phyloP scores from a whole-genome alignment of 2,329 filamentous ascomycete genomes.

The Nemania abortiva region DNA sequence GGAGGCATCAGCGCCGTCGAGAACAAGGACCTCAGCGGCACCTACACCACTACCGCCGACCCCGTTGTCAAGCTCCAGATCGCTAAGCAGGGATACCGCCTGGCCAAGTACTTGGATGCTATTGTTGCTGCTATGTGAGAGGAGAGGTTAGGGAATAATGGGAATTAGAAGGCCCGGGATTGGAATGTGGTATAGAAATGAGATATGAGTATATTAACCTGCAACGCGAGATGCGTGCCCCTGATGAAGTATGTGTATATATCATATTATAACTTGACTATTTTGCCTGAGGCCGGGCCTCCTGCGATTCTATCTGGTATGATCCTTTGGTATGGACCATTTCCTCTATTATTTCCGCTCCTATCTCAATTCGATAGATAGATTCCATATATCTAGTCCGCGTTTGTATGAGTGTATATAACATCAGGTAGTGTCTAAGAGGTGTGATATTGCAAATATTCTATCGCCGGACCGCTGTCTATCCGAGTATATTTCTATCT shows the following conservation, averaged over 20 bases:
- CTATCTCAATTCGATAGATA: too few relatives aligned
- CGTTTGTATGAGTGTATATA: background rate
- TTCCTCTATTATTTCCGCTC: too few relatives aligned
- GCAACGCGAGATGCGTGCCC: background rate
- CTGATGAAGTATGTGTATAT: background rate
- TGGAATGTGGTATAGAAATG: background rate
- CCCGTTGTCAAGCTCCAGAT: conserved; percentile 59
- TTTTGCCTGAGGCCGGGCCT: background rate
- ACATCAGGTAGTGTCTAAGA: background rate
- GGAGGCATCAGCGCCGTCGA: conserved; percentile 55
- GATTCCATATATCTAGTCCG: background rate
- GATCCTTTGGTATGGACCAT: too few relatives aligned
- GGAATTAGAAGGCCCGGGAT: background rate
- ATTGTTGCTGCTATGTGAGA: conserved; percentile 46
- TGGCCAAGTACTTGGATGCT: conserved; percentile 53
- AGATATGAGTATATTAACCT: background rate
- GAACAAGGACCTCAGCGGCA: conserved; percentile 55
- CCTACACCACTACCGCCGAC: conserved; percentile 56
- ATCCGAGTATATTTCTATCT: background rate
- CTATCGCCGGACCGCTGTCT: background rate
- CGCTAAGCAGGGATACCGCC: conserved; percentile 58
- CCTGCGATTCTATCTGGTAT: too few relatives aligned
- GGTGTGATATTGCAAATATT: background rate
- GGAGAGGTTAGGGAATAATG: background rate
- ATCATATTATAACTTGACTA: background rate